A percentile compares a stretch with the other conserved stretches of the same genome.
Evolutionary conservation across 352 stramenopile species (phyloP).

Genomic region (Phytophthora crassamura): DNA sequence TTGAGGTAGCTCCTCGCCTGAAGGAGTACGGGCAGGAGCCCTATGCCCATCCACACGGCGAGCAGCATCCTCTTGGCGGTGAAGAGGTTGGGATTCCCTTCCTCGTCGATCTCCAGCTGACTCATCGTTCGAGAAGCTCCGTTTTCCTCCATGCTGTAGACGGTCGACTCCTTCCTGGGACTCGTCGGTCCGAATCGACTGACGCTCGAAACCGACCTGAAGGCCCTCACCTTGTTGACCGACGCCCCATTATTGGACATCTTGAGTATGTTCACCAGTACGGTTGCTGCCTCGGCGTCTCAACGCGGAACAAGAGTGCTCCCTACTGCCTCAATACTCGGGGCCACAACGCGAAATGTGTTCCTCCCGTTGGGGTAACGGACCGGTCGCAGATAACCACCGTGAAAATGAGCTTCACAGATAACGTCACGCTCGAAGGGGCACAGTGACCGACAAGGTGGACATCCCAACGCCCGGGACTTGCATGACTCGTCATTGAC

Average conservation of each 20-base stretch:
- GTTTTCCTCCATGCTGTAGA: conserved; percentile 24
- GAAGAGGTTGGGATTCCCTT: conserved; percentile 2
- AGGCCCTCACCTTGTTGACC: background rate
- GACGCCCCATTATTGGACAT: conserved; percentile 11
- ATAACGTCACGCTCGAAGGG: no score
- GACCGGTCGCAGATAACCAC: no score
- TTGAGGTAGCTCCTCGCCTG: conserved; percentile 41
- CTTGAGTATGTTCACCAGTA: no score
- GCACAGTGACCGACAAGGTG: no score
- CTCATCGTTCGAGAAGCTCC: background rate
- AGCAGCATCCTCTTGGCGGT: conserved; percentile 26
- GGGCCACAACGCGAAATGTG: no score
- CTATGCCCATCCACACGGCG: conserved; percentile 31
- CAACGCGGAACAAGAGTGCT: no score
- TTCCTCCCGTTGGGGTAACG: no score
- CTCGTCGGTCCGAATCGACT: conserved; percentile 1
- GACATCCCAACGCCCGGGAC: no score
- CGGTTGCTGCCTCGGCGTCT: no score
- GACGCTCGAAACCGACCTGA: conserved; percentile 12
- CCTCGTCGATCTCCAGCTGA: conserved; percentile 8
- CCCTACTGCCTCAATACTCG: no score
- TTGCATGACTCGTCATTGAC: no score
- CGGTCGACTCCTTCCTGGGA: conserved; percentile 11
- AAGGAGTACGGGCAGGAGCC: conserved; percentile 26
- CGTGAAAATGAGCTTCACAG: no score